Evolutionary conservation across 2,329 filamentous ascomycete species (phyloP), one percentile per base, ranked within the genome.

Genomic region (Volutella citrinella): DNA sequence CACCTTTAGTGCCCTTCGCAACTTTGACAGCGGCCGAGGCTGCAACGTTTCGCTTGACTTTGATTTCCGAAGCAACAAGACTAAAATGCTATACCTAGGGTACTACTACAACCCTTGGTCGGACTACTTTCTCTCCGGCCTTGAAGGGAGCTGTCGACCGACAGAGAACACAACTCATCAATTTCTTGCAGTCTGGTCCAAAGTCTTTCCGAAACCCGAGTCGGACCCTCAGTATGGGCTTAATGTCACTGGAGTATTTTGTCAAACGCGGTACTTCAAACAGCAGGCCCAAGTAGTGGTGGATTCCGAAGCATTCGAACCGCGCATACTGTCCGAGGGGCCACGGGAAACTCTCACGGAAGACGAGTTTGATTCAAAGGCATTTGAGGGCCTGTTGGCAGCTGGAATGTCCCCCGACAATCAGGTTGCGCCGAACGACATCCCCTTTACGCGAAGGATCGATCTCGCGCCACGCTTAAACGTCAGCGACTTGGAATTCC

Each of bases 261-360:
- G 72, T 29, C 50, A 65, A 15, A 38, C 70, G 0, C 43, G 20
- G 0, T 80, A 78, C 35, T 68, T 62, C 30, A 55, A 61, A n/a
- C 69, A 75, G 23, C 10, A 55, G 0, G 69, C 73, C 0, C 48
- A 53, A 0, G 66, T 69, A 0, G 68, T 59, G 0, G 56, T 78
- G 0, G 31, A 36, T 3, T 37, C 52, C 0, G 1, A 10, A 0
- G 42, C 19, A 0, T 19, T 41, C 0, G 32, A 34, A 2, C 59
- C 56, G 0, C 4, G 43, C 0, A 23, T 60, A 0, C 17, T 42
- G 0, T 9, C 44, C 0, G 2, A 52, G 0, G 41, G 45, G 0
- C 33, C 48, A 0, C 20, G 18, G 1, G 32, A 57, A 7, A 9
- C 4, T 0, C 38, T 66, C 0, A 16, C 36, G 0, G 42, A 49